Percentiles rank a stretch among this genome's conserved stretches.
phyloP scores from a whole-genome alignment of 176 grass and related monocot species.

The Dactylis glomerata region DNA sequence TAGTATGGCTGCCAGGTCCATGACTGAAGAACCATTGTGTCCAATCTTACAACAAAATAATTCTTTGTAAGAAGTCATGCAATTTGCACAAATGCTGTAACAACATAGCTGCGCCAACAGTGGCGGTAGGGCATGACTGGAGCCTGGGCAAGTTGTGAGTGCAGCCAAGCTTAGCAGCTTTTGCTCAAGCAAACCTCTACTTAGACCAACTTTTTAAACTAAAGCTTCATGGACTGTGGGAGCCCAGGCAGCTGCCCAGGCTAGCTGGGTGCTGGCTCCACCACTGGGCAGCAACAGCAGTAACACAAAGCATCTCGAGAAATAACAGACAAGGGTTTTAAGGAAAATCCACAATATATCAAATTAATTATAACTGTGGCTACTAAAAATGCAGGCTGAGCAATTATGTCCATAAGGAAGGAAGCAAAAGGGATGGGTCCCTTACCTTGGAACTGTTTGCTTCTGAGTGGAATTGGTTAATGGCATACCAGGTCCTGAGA shows the following conservation, averaged over 20 bases:
- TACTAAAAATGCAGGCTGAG: not conserved
- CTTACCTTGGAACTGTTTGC: conserved; percentile 60
- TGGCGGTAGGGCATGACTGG: no score
- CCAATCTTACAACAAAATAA: conserved; percentile 1
- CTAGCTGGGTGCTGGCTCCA: no score
- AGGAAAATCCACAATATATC: not conserved
- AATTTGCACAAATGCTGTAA: not conserved
- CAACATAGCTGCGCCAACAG: not conserved
- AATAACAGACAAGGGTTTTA: conserved; percentile 11
- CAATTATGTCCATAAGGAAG: not conserved
- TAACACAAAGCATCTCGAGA: not conserved
- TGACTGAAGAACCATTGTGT: not conserved
- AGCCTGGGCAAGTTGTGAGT: no score
- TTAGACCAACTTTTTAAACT: no score
- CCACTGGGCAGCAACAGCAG: not conserved
- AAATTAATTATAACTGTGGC: not conserved
- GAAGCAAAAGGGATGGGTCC: not conserved
- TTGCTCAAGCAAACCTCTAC: no score
- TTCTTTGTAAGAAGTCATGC: not conserved
- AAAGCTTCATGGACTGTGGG: no score
- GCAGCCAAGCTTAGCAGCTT: no score
- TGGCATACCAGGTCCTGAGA: conserved; percentile 45
- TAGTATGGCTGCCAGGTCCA: not conserved
- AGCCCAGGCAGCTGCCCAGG: no score
- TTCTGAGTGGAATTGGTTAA: conserved; percentile 54